A percentile compares a stretch with the other conserved stretches of the same genome.
Evolutionary conservation across 306 rosid genomes (phyloP).

Genomic region (Cyclanthera cordifolia): DNA sequence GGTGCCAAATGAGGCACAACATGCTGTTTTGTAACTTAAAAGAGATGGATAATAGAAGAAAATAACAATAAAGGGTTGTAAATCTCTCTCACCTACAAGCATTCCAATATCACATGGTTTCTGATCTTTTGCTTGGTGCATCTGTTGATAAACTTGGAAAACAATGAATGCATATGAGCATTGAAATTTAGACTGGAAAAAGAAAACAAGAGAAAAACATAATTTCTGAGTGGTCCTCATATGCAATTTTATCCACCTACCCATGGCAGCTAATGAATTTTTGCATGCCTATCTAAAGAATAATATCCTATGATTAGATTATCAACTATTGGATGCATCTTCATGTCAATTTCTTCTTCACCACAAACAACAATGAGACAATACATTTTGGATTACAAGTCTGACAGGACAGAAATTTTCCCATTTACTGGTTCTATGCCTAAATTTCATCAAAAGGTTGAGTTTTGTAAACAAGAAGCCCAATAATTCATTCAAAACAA

Average conservation of each 20-base stretch:
- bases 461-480: background rate
- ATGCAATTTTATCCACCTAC: slow-evolving; percentile 10
- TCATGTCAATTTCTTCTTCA: slow-evolving; percentile 11
- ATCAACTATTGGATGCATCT: slow-evolving; percentile 1
- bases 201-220: background rate
- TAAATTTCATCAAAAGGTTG: background rate
- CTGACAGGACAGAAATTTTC: slow-evolving; percentile 5
- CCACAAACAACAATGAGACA: slow-evolving; percentile 13
- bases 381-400: slow-evolving; percentile 5
- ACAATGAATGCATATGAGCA: background rate
- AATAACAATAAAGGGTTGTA: background rate
- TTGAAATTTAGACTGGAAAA: background rate
- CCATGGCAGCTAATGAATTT: slow-evolving; percentile 10
- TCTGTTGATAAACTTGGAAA: background rate
- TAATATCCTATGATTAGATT: slow-evolving; percentile 6
- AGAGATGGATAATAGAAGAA: background rate
- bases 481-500: slow-evolving; percentile 1
- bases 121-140: background rate
- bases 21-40: slow-evolving; percentile 6
- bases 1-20: slow-evolving; percentile 1
- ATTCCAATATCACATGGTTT: slow-evolving; percentile 10
- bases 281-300: slow-evolving; percentile 5
- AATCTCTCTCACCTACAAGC: background rate
- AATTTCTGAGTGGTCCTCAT: slow-evolving; percentile 12
- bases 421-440: slow-evolving; percentile 1